Evolutionary conservation across 305 asterid genomes (phyloP), one percentile per base, ranked within the genome.

Genomic region (Fraxinus latifolia): DNA sequence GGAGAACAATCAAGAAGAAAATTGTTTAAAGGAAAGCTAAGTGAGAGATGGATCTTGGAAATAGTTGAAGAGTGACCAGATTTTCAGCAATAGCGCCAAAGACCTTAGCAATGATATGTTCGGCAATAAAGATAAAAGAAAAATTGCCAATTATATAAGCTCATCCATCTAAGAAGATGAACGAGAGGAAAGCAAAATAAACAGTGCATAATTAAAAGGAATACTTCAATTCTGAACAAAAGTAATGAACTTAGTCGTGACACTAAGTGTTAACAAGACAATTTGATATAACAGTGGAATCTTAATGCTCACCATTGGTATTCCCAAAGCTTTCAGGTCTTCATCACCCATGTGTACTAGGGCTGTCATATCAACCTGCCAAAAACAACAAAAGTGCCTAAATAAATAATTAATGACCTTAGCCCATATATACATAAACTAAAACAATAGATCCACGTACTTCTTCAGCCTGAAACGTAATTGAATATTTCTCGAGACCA

Each of bases 401-500:
- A 33, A 5, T 86, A 32, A 84, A 11, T 67, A 67, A 67, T 55
- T 81, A 55, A 74, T 67, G 77, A 71, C 39, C 74, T 58, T 60
- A 75, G 25, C 7, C 6, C 31, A 42, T 53, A 47, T 21, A 80
- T 50, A 58, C 33, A 80, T 25, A 39, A 73, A 83, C 76, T 72
- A 76, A 77, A 80, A 82, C 72, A 82, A 60, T 4, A 74, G 79
- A 29, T 80, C 17, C 32, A 37, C 95, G 53, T 91, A 96, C 99
- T 87, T 96, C 99, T 87, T 96, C 99, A 77, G 98, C 99, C 90
- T 93, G 99, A 92, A 96, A 91, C 76, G 98, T 92, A 79, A 96
- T 94, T 0, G 90, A 90, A 77, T 96, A 96, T 86, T 96, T 96
- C 71, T 91, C 94, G 77, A 96, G 98, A 87, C 93, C 98, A 83